Percentiles rank a stretch among this genome's conserved stretches.
phyloP scores from a whole-genome alignment of 2,329 filamentous ascomycete species.

The Chaetomiaceae sp. region DNA sequence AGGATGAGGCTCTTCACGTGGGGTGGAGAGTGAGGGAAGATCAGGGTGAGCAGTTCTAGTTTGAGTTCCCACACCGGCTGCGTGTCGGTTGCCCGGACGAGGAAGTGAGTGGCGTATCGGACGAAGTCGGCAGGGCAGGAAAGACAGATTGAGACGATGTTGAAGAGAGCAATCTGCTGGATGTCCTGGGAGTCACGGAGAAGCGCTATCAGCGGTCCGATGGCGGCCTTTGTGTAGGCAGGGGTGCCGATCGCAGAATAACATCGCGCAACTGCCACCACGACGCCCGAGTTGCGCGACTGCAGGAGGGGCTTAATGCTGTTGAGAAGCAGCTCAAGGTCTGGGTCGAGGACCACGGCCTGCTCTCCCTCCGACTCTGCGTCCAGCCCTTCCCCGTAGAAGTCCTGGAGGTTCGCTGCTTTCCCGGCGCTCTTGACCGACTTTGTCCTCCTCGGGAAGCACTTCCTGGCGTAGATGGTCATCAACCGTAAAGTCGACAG shows the following conservation, averaged over 20 bases:
- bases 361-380: constrained; percentile 41
- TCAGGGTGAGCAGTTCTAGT: constrained; percentile 80
- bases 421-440: constrained; percentile 42
- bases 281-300: constrained; percentile 87
- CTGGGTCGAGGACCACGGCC: constrained; percentile 65
- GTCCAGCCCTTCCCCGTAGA: constrained; percentile 67
- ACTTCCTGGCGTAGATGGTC: constrained; percentile 76
- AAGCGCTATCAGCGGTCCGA: constrained; percentile 81
- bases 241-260: constrained; percentile 79
- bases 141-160: constrained; percentile 89
- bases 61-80: constrained; percentile 85
- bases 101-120: constrained; percentile 81
- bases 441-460: constrained; percentile 69
- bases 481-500: constrained; percentile 75
- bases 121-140: constrained; percentile 73
- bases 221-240: constrained; percentile 65
- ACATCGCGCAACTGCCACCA: constrained; percentile 77
- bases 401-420: constrained; percentile 55
- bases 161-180: constrained; percentile 83
- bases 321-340: constrained; percentile 74
- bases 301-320: constrained; percentile 78
- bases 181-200: constrained; percentile 81
- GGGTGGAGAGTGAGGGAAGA: constrained; percentile 75
- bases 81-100: constrained; percentile 73
- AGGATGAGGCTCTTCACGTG: constrained; percentile 81